Base-by-base conservation (phyloP, 345 rosid genomes). In the Trapa bicornis region DNA sequence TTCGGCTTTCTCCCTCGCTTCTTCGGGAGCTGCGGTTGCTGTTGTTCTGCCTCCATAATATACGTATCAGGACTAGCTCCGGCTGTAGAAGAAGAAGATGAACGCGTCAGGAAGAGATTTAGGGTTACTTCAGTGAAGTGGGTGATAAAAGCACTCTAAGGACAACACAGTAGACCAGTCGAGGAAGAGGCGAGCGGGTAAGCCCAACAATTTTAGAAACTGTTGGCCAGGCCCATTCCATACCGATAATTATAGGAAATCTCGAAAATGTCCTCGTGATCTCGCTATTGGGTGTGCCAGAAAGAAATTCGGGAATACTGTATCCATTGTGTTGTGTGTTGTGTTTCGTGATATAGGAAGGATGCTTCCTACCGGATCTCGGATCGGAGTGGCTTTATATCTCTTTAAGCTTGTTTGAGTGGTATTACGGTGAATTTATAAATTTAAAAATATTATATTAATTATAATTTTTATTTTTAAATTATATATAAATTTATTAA, bases 1-100 rank as follows among this genome's bases (percentile, higher is more conserved):
- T 89, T 92, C 56, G 96, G 98, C 77, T 86, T 92, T 73, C 98
- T 85, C 2, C 98, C 98, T 68, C 98, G 77, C 82, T 92, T 92
- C 83, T 89, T 92, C 64, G 90, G 84, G 38, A 37, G 66, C 61
- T 72, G 69, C 64, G 73, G 67, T 64, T 65, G 84, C 74, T 47
- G 72, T 39, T 67, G 79, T 48, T 73, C 76, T 6, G 71, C 56
- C 62, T 78, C 84, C 81, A 80, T 80, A 50, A 61, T 48, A 17
- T 13, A 29, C 8, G 45, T 42, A 4, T 42, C 45, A 41, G 65
- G 36, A 15, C 65, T 61, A 7, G 52, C 52, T 47, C 9, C 52
- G 13, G 52, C 52, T 61, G 16, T 32, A 14, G 63, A 14, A 37
- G 37, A 41, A 42, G 53, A 22, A 32, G 37, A 39, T 0, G 64